Conservation (phyloP, 805 yeast species). For the Cyberlindnera bimundalis region DNA sequence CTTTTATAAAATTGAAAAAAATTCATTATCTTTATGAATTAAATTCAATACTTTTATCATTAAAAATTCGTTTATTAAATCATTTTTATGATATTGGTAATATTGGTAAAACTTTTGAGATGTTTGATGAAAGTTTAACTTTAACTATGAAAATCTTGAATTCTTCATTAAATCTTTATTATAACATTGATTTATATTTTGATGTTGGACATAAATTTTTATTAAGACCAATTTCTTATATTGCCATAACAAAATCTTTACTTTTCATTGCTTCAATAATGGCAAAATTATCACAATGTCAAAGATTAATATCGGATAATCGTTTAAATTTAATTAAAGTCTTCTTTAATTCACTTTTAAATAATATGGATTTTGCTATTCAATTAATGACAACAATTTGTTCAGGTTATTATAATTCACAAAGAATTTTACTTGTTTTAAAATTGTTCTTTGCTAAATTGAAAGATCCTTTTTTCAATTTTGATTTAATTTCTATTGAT, state of each 20-base stretch:
- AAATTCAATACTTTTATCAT: constrained; percentile 30
- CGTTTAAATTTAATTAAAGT: constrained; percentile 16
- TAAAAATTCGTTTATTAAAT: constrained; percentile 37
- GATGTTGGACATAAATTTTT: constrained; percentile 36
- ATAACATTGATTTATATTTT: constrained; percentile 34
- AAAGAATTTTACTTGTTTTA: constrained; percentile 17
- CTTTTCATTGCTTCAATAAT: constrained; percentile 10
- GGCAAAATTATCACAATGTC: constrained; percentile 22
- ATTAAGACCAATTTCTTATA: constrained; percentile 36
- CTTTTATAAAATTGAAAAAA: constrained; percentile 24
- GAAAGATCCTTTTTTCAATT: constrained; percentile 21
- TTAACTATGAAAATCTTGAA: constrained; percentile 33
- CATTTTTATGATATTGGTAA: constrained; percentile 36
- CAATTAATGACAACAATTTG: constrained; percentile 19
- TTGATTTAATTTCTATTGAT: constrained; percentile 13
- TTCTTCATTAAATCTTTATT: constrained; percentile 31
- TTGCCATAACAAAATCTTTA: constrained; percentile 14
- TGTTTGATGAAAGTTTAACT: constrained; percentile 31
- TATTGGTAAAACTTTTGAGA: constrained; percentile 32
- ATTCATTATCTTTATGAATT: constrained; percentile 26
- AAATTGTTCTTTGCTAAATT: constrained; percentile 16
- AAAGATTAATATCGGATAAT: constrained; percentile 6
- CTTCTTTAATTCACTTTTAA: constrained; percentile 7
- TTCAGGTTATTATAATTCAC: constrained; percentile 17
- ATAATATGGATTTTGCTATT: constrained; percentile 12